Evolutionary conservation across 805 yeast species (phyloP), one percentile per base, ranked within the genome.

Genomic region (Barnettozyma vustinii): DNA sequence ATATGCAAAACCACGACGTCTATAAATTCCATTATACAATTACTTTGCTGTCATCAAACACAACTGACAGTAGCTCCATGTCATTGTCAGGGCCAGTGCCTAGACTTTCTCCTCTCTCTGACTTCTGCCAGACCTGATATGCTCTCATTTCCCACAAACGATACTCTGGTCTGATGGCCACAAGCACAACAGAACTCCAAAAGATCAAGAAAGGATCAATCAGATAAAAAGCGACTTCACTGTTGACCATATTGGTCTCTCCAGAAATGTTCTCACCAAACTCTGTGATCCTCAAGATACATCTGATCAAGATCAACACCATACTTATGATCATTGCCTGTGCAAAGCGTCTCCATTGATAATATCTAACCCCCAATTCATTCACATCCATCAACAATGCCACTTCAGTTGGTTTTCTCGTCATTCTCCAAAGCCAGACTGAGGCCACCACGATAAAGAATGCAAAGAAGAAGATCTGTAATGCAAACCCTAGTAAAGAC

Each of bases 141-240:
- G 16, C 16, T 13, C 16, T 21, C n/a, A 40, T 40, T 13, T 44
- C 41, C 46, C 46, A 44, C 27, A 44, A 27, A 33, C 46, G 33
- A 13, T 44, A 37, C n/a, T 27, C 41, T 5, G 47, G 27, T 13
- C 37, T 44, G 5, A 27, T 6, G 9, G 27, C 13, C 19, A 44
- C 23, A 12, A 37, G 20, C 12, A 27, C 19, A 19, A 26, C 5
- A 37, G 30, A 44, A 37, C 42, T 23, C 4, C 13, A 6, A 18
- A 36, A 37, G 5, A 44, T 16, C n/a, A 23, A 23, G 20, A 44
- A 23, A 7, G 41, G 47, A 30, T 45, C 48, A 15, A 33, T 45
- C 21, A 40, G 10, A n/a, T 45, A 45, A n/a, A 20, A 45, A 23
- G 48, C 40, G 3, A 23, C 35, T 9, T 45, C 48, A 33, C 33